Percentiles rank a stretch among this genome's conserved stretches.
phyloP scores from a whole-genome alignment of 139 green algal genomes.

The Yamagishiella unicocca region DNA sequence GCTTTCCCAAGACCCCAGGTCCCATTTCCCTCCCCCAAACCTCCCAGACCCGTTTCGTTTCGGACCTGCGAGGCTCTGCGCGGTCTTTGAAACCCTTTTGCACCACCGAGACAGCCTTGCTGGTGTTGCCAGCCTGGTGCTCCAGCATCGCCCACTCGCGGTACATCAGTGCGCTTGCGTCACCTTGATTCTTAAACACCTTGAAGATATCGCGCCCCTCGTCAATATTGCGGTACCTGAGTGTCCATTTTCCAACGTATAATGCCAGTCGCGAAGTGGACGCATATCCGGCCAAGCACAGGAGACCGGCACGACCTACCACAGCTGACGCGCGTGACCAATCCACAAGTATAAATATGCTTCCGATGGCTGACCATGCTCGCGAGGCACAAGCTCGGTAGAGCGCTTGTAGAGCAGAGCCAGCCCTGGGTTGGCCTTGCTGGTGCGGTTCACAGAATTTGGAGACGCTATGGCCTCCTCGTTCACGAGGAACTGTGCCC shows the following conservation, averaged over 20 bases:
- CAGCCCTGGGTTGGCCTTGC: neutral
- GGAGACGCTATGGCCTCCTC: conserved; percentile 58
- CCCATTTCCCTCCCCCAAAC: no score
- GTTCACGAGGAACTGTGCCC: conserved; percentile 67
- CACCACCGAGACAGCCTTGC: conserved; percentile 72
- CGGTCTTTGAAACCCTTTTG: conserved; percentile 72
- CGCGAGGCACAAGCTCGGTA: conserved; percentile 75
- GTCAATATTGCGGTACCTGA: conserved; percentile 71
- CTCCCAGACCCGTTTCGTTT: no score
- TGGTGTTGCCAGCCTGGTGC: conserved; percentile 63
- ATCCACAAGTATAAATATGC: conserved; percentile 85
- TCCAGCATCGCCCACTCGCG: conserved; percentile 87
- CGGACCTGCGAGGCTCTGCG: conserved; percentile 68
- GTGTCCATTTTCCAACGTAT: no score
- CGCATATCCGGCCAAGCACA: no score
- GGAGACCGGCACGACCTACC: conserved; percentile 55
- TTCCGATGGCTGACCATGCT: conserved; percentile 67
- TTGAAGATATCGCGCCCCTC: conserved; percentile 92
- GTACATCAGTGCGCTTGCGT: conserved; percentile 67
- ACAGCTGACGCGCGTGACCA: conserved; percentile 82
- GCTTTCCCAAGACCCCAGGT: no score
- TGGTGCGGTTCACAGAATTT: neutral
- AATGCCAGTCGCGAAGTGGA: no score
- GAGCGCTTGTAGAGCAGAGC: conserved; percentile 80
- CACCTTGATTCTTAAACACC: conserved; percentile 81